These are phyloP conservation scores for Dianthus caryophyllus DNA, from an alignment of 148 eudicot species.

Conservation along the genomic window DNA sequence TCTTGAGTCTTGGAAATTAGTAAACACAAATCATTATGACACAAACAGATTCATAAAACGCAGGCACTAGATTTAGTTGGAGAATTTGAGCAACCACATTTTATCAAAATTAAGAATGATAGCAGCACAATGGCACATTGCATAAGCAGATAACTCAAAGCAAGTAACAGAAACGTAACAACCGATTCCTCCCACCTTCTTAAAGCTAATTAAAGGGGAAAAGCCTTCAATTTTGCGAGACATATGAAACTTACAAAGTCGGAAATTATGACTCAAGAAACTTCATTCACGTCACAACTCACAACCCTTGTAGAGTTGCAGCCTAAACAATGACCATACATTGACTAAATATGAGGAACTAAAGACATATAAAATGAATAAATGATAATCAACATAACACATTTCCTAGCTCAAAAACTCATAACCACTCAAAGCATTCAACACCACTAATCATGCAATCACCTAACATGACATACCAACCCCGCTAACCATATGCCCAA, in stretches of 20 bases:
- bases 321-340: background rate
- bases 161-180: background rate
- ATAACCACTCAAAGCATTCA: no score
- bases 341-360: background rate
- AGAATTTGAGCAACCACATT: background rate
- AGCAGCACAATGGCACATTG: background rate
- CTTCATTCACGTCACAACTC: background rate
- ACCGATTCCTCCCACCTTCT: background rate
- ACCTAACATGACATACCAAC: background rate
- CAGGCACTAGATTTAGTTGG: background rate
- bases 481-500: background rate
- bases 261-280: background rate
- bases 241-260: background rate
- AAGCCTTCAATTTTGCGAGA: background rate
- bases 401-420: background rate
- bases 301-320: no score
- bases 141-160: background rate
- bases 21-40: background rate
- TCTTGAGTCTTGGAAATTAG: background rate
- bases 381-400: constrained; percentile 15
- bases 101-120: background rate
- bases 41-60: background rate
- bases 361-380: background rate
- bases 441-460: background rate
- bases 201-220: background rate